Percentiles rank a stretch among this genome's conserved stretches.
These are phyloP conservation scores for Leishmania aethiopica DNA, from an alignment of 208 protist species.

Conservation along the genomic window DNA sequence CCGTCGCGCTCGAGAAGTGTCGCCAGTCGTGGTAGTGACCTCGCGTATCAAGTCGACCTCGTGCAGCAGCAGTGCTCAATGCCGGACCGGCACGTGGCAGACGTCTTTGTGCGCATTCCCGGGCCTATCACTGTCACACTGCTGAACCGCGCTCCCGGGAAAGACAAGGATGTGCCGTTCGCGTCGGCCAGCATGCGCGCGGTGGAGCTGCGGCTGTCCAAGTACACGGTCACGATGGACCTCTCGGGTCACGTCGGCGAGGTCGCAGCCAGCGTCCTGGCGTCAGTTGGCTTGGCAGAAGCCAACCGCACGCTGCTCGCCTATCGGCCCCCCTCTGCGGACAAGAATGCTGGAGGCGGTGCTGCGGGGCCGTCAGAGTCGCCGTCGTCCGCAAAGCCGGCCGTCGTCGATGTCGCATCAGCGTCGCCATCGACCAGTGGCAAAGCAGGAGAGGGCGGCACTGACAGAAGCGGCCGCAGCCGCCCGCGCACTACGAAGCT, in stretches of 20 bases:
- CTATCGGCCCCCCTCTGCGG: conserved; percentile 12
- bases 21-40: conserved; percentile 13
- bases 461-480: neutral
- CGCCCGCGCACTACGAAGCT: neutral
- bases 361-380: neutral
- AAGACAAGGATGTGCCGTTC: conserved; percentile 55
- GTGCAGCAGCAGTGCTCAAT: conserved; percentile 34
- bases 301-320: conserved; percentile 51
- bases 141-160: conserved; percentile 50
- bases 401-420: neutral
- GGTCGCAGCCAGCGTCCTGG: conserved; percentile 44
- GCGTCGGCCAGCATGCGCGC: conserved; percentile 48
- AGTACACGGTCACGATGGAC: conserved; percentile 73
- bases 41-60: conserved; percentile 35
- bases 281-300: conserved; percentile 42
- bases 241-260: conserved; percentile 52
- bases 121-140: conserved; percentile 59
- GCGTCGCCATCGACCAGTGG: neutral
- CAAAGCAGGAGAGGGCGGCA: neutral
- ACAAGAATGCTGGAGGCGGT: neutral
- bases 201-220: conserved; percentile 59
- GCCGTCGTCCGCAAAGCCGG: neutral
- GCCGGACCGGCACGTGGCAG: conserved; percentile 51
- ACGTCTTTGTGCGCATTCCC: conserved; percentile 66
- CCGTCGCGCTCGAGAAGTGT: neutral